Percentiles rank a stretch among this genome's conserved stretches.
These are phyloP conservation scores for Termitomyces sp. DNA, from an alignment of 768 basidiomycete species.

Conservation along the genomic window DNA sequence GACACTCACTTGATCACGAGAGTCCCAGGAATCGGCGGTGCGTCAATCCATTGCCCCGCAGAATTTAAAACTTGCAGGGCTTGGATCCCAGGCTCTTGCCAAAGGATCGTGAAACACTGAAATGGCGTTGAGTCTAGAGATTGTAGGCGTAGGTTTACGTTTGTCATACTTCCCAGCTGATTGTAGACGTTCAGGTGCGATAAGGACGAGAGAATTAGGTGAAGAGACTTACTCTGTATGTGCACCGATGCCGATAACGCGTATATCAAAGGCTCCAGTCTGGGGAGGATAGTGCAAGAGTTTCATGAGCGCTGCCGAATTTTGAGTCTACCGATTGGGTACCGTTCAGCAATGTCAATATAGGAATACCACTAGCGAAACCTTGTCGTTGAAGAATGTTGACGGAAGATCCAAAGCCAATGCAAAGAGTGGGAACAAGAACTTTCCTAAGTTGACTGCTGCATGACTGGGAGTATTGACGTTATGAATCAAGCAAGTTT, in stretches of 20 bases:
- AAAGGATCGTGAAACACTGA: slow-evolving; percentile 81
- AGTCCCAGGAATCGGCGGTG: slow-evolving; percentile 71
- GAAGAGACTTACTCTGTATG: slow-evolving; percentile 55
- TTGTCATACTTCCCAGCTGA: slow-evolving; percentile 44
- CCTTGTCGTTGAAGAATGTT: slow-evolving; percentile 81
- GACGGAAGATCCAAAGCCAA: slow-evolving; percentile 71
- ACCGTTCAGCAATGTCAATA: background rate
- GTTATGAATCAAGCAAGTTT: background rate
- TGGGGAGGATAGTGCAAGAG: slow-evolving; percentile 73
- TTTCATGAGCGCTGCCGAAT: slow-evolving; percentile 82
- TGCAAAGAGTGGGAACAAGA: slow-evolving; percentile 82
- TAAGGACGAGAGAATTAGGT: background rate
- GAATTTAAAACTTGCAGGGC: slow-evolving; percentile 82
- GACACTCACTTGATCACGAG: slow-evolving; percentile 75
- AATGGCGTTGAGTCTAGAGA: background rate
- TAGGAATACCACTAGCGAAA: slow-evolving; percentile 12
- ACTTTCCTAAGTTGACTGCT: slow-evolving; percentile 41
- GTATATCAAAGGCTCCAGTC: slow-evolving; percentile 36
- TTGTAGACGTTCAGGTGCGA: background rate
- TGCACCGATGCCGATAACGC: slow-evolving; percentile 68
- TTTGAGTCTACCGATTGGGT: slow-evolving; percentile 46
- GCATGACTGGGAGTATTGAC: slow-evolving; percentile 24
- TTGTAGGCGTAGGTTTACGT: background rate
- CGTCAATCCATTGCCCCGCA: slow-evolving; percentile 75
- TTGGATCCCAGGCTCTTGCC: slow-evolving; percentile 68